phyloP scores from a whole-genome alignment of 352 stramenopile species.

The Thalassiosira hispida region DNA sequence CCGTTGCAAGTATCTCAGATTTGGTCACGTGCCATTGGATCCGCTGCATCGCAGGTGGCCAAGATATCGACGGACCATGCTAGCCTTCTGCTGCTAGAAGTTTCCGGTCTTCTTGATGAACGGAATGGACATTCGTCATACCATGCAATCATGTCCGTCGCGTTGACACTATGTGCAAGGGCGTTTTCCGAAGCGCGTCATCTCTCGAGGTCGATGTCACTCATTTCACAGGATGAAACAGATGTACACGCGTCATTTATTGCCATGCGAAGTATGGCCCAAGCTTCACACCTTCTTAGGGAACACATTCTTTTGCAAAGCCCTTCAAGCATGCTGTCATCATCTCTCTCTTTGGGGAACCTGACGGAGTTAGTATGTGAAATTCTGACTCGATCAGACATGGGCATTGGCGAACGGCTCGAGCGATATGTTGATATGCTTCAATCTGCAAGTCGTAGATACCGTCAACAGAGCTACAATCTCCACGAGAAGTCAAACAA shows the following conservation, averaged over 20 bases:
- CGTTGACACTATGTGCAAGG: constrained; percentile 56
- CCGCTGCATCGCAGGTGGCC: constrained; percentile 53
- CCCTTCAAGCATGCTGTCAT: constrained; percentile 39
- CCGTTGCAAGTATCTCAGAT: constrained; percentile 42
- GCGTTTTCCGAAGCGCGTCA: constrained; percentile 46
- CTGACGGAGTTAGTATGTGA: constrained; percentile 72
- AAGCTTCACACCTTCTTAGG: constrained; percentile 65
- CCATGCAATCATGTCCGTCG: constrained; percentile 62
- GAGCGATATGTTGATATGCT: constrained; percentile 61
- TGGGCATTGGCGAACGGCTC: constrained; percentile 73
- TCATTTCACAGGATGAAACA: constrained; percentile 27
- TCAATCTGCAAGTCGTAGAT: constrained; percentile 25
- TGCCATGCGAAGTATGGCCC: constrained; percentile 59
- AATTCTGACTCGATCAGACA: constrained; percentile 67
- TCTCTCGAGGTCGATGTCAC: constrained; percentile 36
- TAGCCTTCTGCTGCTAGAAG: constrained; percentile 59
- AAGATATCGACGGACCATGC: constrained; percentile 52
- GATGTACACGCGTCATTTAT: constrained; percentile 24
- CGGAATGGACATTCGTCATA: constrained; percentile 45
- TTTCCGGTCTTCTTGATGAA: constrained; percentile 68
- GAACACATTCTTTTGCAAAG: constrained; percentile 64
- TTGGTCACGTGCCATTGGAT: constrained; percentile 63
- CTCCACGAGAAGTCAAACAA: not conserved
- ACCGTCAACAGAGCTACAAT: constrained; percentile 14
- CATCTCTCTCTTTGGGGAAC: constrained; percentile 52